These are phyloP conservation scores for Atkinsonella texensis DNA, from an alignment of 2,329 filamentous ascomycete species.

Conservation along the genomic window DNA sequence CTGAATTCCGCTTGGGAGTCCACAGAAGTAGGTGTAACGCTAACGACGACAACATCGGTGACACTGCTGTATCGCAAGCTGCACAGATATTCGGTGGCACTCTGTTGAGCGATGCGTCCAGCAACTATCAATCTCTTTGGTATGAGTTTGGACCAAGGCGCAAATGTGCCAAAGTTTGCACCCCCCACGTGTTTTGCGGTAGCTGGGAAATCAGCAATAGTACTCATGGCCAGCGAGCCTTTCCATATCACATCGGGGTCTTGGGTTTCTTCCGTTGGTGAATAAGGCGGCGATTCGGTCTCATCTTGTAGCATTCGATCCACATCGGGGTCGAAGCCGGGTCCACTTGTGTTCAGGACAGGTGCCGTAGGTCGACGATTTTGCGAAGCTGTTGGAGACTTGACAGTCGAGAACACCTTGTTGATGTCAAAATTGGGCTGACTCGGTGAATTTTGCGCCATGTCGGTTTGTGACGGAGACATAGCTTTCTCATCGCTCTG, in stretches of 20 bases:
- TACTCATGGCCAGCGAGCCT: conserved; percentile 64
- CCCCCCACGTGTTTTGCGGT: conserved; percentile 78
- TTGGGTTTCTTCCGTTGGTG: conserved; percentile 57
- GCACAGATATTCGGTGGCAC: conserved; percentile 84
- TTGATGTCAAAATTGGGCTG: conserved; percentile 66
- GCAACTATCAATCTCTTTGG: conserved; percentile 58
- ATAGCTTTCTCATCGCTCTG: conserved; percentile 17
- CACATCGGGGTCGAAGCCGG: conserved; percentile 74
- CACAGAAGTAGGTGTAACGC: conserved; percentile 53
- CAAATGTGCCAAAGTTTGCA: conserved; percentile 55
- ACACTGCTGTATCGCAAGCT: conserved; percentile 69
- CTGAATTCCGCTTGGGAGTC: conserved; percentile 53
- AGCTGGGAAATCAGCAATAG: conserved; percentile 62
- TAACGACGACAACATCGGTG: conserved; percentile 75
- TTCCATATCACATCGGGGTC: conserved; percentile 69
- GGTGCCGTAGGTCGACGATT: conserved; percentile 37
- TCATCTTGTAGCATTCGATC: conserved; percentile 78
- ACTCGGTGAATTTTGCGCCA: conserved; percentile 38
- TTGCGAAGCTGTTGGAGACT: conserved; percentile 50
- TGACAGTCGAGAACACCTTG: conserved; percentile 73
- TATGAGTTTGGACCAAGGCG: conserved; percentile 63
- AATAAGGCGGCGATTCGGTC: conserved; percentile 71
- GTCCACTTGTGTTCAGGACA: conserved; percentile 34
- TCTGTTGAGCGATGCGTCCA: conserved; percentile 68
- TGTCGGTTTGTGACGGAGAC: conserved; percentile 27